These are phyloP conservation scores for Microdochium paspali DNA, from an alignment of 2,329 filamentous ascomycete species.

Conservation along the genomic window DNA sequence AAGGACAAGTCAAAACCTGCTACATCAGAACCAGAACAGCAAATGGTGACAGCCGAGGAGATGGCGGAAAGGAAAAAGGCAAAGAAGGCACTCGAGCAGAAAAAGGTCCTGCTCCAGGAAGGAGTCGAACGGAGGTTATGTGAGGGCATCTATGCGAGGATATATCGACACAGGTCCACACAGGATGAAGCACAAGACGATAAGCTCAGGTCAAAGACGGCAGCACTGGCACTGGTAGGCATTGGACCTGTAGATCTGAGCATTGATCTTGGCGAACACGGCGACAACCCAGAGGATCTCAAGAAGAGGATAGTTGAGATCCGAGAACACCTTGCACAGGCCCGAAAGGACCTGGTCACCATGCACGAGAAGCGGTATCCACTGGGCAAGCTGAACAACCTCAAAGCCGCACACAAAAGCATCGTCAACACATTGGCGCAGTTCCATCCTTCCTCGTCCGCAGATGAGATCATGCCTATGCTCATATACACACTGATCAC, in stretches of 20 bases:
- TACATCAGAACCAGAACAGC: constrained; percentile 47
- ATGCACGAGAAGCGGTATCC: constrained; percentile 89
- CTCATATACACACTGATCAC: constrained; percentile 95
- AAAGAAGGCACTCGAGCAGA: constrained; percentile 68
- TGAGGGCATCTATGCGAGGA: constrained; percentile 75
- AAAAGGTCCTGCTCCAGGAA: constrained; percentile 72
- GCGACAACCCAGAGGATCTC: constrained; percentile 44
- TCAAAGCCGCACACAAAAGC: constrained; percentile 83
- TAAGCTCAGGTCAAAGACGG: constrained; percentile 88
- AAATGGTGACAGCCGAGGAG: constrained; percentile 87
- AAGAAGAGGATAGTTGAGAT: constrained; percentile 59
- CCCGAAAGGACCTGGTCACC: constrained; percentile 59
- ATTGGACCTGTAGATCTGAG: constrained; percentile 82
- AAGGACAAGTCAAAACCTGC: constrained; percentile 39
- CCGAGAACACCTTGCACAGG: constrained; percentile 60
- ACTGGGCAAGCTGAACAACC: constrained; percentile 78
- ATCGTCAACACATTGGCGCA: constrained; percentile 79
- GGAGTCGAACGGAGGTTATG: constrained; percentile 81
- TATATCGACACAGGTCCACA: constrained; percentile 85
- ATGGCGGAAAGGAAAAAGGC: constrained; percentile 71
- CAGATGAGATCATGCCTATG: constrained; percentile 94
- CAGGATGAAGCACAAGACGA: constrained; percentile 93
- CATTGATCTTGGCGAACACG: constrained; percentile 56
- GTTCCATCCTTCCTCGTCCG: constrained; percentile 72
- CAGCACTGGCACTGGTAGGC: constrained; percentile 80